Conservation (phyloP, 75 land plant genomes). For the Pseudotsuga menziesii region DNA sequence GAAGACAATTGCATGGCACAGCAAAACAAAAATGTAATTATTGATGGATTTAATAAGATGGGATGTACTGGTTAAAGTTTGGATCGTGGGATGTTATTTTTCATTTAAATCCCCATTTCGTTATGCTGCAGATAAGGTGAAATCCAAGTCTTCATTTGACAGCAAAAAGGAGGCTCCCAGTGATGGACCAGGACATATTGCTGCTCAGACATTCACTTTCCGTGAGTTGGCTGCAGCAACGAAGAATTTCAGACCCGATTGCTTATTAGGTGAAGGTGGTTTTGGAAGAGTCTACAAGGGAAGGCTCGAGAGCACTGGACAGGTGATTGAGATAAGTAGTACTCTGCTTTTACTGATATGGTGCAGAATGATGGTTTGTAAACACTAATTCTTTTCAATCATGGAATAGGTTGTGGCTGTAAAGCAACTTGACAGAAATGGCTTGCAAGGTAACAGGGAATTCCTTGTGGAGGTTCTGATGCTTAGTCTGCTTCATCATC, state of each 20-base stretch:
- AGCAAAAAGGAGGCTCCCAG: conserved; percentile 15
- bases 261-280: conserved; percentile 45
- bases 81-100: no score
- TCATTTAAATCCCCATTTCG: no score
- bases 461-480: conserved; percentile 46
- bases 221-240: conserved; percentile 50
- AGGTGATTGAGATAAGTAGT: no score
- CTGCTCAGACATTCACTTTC: conserved; percentile 44
- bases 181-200: conserved; percentile 33
- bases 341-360: no score
- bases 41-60: no score
- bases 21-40: no score
- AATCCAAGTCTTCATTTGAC: conserved; percentile 15
- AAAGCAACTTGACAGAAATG: conserved; percentile 53
- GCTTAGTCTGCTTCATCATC: conserved; percentile 48
- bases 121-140: conserved; percentile 25
- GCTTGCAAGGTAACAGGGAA: conserved; percentile 48
- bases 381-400: no score
- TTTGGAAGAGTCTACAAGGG: conserved; percentile 48
- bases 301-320: conserved; percentile 27
- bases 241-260: conserved; percentile 40
- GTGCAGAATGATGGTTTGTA: no score
- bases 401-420: conserved; percentile 37
- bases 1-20: no score
- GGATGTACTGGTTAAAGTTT: no score